A percentile compares a stretch with the other conserved stretches of the same genome.
Conservation (phyloP, 371 early-diverging fungal genomes). For the Rhizopus microsporus region DNA sequence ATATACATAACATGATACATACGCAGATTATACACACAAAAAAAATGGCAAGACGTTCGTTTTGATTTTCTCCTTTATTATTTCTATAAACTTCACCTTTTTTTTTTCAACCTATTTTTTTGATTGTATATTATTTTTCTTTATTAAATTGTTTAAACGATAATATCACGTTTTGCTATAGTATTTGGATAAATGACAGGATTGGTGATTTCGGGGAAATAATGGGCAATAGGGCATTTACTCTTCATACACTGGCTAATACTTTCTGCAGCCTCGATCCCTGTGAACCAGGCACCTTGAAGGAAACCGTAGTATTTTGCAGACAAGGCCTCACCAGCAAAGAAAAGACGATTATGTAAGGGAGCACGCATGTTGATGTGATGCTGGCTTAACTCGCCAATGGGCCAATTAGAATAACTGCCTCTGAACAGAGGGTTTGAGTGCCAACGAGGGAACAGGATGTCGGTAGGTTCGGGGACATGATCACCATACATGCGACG, state of each 20-base stretch:
- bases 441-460: constrained; percentile 40
- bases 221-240: constrained; percentile 31
- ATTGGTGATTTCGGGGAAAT: constrained; percentile 36
- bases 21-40: not conserved
- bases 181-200: not conserved
- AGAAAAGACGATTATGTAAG: constrained; percentile 41
- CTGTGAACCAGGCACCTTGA: constrained; percentile 51
- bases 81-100: not conserved
- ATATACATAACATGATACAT: too few species aligned
- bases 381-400: constrained; percentile 47
- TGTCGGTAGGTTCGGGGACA: constrained; percentile 32
- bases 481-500: constrained; percentile 37
- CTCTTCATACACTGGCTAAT: constrained; percentile 31
- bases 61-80: not conserved
- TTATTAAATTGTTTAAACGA: too few species aligned
- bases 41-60: not conserved
- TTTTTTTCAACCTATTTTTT: too few species aligned
- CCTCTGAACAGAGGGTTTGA: constrained; percentile 39
- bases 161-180: not conserved
- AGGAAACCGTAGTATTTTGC: constrained; percentile 43
- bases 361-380: constrained; percentile 50
- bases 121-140: not conserved
- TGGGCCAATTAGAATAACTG: constrained; percentile 49
- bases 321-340: constrained; percentile 50
- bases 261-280: constrained; percentile 29